Evolutionary conservation across 192 early-diverging fungal genomes (phyloP).

Genomic region (Entophlyctis luteolus): DNA sequence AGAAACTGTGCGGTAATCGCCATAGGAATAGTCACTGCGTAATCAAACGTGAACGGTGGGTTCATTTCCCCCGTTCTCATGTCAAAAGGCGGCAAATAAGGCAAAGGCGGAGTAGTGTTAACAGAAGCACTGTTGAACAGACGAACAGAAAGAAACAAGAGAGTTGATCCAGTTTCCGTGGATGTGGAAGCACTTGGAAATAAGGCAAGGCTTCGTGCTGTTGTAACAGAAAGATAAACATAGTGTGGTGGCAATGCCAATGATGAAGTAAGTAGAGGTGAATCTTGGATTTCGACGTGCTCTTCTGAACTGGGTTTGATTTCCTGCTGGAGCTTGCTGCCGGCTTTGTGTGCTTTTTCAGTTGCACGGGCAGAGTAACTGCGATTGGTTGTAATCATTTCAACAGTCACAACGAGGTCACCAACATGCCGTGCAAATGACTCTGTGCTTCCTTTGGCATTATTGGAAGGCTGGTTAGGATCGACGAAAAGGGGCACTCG

Average conservation of each 20-base stretch:
- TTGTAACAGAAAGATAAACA: conserved; percentile 30
- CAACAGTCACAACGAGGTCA: conserved; percentile 14
- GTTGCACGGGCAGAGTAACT: not conserved
- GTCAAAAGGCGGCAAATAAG: conserved; percentile 41
- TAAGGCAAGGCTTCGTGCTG: conserved; percentile 33
- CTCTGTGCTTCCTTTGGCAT: not conserved
- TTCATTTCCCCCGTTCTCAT: conserved; percentile 31
- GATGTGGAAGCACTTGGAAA: conserved; percentile 2
- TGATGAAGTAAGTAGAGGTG: not conserved
- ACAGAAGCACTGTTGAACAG: conserved; percentile 32
- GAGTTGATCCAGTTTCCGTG: not conserved
- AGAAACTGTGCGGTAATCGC: conserved; percentile 31
- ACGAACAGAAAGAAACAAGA: conserved; percentile 29
- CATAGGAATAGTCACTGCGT: conserved; percentile 36
- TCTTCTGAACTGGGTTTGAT: not conserved
- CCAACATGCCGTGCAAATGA: not conserved
- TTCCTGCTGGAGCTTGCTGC: too few species aligned
- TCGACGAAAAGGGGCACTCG: conserved; percentile 24
- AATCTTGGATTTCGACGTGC: not conserved
- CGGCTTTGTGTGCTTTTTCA: too few species aligned
- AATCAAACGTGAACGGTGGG: conserved; percentile 33
- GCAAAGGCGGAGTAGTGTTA: conserved; percentile 32
- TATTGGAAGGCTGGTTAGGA: not conserved
- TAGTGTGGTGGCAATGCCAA: conserved; percentile 27
- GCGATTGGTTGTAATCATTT: not conserved